Conservation (phyloP, 2,329 filamentous ascomycete genomes). For the Xylaria sp. region DNA sequence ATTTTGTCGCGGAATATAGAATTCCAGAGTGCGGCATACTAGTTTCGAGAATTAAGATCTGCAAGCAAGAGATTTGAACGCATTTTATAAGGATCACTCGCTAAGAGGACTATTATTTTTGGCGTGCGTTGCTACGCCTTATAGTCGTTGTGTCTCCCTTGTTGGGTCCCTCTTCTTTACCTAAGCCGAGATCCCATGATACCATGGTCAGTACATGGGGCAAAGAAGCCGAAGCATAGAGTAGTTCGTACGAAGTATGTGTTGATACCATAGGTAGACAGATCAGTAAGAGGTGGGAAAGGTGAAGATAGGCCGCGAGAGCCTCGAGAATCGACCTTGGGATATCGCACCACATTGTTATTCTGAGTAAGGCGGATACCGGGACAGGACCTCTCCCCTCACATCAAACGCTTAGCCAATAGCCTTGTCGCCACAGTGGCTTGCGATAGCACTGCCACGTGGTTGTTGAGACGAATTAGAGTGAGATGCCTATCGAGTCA, state of each 20-base stretch:
- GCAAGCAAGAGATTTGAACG: conserved; percentile 10
- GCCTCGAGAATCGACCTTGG: conserved; percentile 14
- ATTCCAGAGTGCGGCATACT: background rate
- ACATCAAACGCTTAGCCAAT: background rate
- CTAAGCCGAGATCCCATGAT: conserved; percentile 12
- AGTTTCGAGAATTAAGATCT: conserved; percentile 12
- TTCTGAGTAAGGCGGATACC: background rate
- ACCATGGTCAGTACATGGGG: conserved; percentile 9
- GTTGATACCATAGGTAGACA: background rate
- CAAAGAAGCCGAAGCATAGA: conserved; percentile 2
- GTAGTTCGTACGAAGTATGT: conserved; percentile 2
- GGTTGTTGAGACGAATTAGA: background rate
- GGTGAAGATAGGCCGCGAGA: conserved; percentile 10
- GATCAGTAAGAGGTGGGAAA: no score
- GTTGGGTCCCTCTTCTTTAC: background rate
- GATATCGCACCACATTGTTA: no score
- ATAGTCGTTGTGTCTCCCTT: background rate
- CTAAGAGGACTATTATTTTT: background rate
- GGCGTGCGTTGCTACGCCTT: conserved; percentile 11
- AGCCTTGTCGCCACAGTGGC: background rate
- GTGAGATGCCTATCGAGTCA: background rate
- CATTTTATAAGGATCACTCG: conserved; percentile 4
- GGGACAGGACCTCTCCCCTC: background rate
- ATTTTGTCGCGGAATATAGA: background rate
- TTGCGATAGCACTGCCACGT: background rate